Evolutionary conservation across 2,329 filamentous ascomycete species (phyloP).

Genomic region (Fusarium staphyleae): DNA sequence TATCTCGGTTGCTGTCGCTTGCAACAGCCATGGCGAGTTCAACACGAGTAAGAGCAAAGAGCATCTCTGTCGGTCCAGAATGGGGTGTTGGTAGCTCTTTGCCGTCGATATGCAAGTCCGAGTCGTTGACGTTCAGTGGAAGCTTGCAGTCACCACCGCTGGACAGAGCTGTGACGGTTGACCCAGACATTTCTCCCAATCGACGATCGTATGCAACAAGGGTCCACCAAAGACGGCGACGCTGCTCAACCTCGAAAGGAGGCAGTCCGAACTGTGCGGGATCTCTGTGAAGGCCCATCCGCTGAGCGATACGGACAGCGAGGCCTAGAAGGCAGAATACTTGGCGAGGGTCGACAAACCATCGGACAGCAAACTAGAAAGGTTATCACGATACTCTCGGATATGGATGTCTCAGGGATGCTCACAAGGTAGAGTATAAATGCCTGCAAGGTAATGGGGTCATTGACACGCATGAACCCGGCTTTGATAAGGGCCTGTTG

Average conservation of each 20-base stretch:
- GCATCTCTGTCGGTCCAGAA: conserved; percentile 63
- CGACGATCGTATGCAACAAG: conserved; percentile 73
- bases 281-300: conserved; percentile 73
- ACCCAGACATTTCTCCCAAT: conserved; percentile 70
- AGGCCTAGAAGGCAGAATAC: conserved; percentile 64
- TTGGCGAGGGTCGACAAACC: conserved; percentile 63
- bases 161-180: conserved; percentile 63
- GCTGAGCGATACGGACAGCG: conserved; percentile 70
- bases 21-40: conserved; percentile 64
- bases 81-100: conserved; percentile 60
- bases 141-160: conserved; percentile 61
- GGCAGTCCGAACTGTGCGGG: conserved; percentile 58
- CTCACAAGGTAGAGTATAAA: conserved; percentile 71
- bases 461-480: conserved; percentile 70
- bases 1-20: conserved; percentile 53
- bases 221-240: conserved; percentile 78
- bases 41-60: conserved; percentile 64
- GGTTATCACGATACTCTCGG: conserved; percentile 2
- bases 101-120: conserved; percentile 63
- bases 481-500: conserved; percentile 72
- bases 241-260: conserved; percentile 71
- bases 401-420: background rate
- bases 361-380: conserved; percentile 55
- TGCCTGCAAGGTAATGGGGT: conserved; percentile 71
- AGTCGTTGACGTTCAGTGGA: conserved; percentile 68